A percentile compares a stretch with the other conserved stretches of the same genome.
These are phyloP conservation scores for Raphanus sativus DNA, from an alignment of 345 rosid species.

Conservation along the genomic window DNA sequence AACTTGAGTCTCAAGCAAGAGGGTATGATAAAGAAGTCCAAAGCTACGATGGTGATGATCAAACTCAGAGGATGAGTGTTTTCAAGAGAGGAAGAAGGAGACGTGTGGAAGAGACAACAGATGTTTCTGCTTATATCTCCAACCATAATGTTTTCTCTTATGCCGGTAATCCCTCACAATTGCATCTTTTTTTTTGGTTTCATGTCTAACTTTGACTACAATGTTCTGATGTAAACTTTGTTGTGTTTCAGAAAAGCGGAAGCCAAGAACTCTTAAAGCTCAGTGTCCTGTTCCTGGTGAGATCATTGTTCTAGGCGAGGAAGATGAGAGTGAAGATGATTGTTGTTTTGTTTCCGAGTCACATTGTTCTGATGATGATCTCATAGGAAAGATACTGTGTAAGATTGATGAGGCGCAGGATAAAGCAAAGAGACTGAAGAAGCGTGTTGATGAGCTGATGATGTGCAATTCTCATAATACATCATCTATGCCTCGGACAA, in stretches of 20 bases:
- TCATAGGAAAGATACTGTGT: constrained; percentile 48
- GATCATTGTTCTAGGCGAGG: constrained; percentile 16
- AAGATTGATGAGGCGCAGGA: constrained; percentile 55
- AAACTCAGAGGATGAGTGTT: constrained; percentile 11
- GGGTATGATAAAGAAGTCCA: constrained; percentile 57
- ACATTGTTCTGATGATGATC: constrained; percentile 42
- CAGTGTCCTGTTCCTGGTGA: constrained; percentile 42
- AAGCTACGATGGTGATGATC: not conserved
- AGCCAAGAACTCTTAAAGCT: constrained; percentile 39
- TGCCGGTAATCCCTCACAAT: constrained; percentile 45
- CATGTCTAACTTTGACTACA: not conserved
- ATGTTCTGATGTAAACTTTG: constrained; percentile 13
- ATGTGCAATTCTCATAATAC: constrained; percentile 41
- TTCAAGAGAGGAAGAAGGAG: constrained; percentile 67
- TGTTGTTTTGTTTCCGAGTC: constrained; percentile 44
- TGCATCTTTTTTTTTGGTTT: constrained; percentile 8
- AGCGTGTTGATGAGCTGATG: constrained; percentile 54
- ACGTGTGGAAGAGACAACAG: constrained; percentile 63
- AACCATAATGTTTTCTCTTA: constrained; percentile 64
- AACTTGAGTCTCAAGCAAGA: constrained; percentile 52
- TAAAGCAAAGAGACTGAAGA: constrained; percentile 44
- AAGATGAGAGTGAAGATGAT: constrained; percentile 45
- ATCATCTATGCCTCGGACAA: not conserved
- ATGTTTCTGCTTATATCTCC: constrained; percentile 55
- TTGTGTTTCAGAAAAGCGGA: constrained; percentile 50